Evolutionary conservation across 768 basidiomycete genomes (phyloP).

Genomic region (Mrakia gelida): DNA sequence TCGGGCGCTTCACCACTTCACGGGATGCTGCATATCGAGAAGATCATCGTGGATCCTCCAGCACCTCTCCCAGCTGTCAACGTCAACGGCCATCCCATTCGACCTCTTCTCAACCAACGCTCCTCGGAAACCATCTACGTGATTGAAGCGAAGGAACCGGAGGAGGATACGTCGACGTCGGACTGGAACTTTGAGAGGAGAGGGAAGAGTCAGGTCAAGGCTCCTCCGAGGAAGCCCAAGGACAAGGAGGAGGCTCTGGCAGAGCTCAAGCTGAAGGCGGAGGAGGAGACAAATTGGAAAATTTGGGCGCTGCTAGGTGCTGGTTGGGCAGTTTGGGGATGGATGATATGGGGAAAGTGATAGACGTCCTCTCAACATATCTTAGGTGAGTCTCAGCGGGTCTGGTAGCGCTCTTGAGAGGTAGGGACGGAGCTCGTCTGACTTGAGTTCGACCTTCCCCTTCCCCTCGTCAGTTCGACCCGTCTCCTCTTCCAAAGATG

Average conservation of each 20-base stretch:
- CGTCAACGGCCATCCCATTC: neutral
- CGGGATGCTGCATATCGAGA: neutral
- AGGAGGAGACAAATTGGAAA: neutral
- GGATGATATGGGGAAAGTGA: neutral
- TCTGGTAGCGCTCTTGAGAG: neutral
- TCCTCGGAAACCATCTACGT: neutral
- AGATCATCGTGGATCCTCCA: neutral
- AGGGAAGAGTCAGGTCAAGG: neutral
- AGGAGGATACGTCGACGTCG: neutral
- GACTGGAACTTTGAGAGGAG: neutral
- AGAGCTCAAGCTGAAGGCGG: neutral
- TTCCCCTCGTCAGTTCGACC: too few relatives aligned
- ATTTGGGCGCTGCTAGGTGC: neutral
- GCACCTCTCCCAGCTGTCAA: neutral
- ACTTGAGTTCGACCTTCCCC: too few relatives aligned
- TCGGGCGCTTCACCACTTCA: neutral
- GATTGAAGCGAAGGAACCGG: neutral
- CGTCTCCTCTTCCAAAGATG: too few relatives aligned
- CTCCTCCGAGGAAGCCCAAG: neutral
- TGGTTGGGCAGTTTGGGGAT: neutral
- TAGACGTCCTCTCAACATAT: neutral
- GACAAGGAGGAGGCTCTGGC: neutral
- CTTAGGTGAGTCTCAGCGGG: neutral
- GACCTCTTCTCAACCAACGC: neutral
- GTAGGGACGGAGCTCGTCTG: too few relatives aligned